Percentiles rank a stretch among this genome's conserved stretches.
These are phyloP conservation scores for Singerocomus inundabilis DNA, from an alignment of 1,284 basidiomycete genomes.

Conservation along the genomic window DNA sequence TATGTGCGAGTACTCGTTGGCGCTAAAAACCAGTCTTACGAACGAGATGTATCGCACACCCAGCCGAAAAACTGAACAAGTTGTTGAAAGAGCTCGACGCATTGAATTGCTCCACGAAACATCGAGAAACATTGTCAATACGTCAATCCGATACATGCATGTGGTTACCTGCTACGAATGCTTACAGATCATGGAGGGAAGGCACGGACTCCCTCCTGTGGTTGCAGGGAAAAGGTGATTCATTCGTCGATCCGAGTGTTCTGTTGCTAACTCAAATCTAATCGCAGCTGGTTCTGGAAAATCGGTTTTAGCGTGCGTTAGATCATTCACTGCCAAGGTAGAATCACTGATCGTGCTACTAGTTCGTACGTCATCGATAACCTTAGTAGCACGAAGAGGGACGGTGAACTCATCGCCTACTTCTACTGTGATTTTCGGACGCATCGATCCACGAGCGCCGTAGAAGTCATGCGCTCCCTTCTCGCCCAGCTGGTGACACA, in stretches of 20 bases:
- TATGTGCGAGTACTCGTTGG: neutral
- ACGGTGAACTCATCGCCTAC: slow-evolving; percentile 3
- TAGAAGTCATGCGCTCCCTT: slow-evolving; percentile 16
- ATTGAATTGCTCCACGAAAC: slow-evolving; percentile 10
- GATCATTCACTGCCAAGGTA: rapidly evolving
- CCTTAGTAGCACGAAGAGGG: neutral
- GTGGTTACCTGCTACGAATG: slow-evolving; percentile 8
- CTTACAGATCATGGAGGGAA: slow-evolving; percentile 12
- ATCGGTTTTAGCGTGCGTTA: slow-evolving; percentile 7
- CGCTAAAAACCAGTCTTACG: neutral
- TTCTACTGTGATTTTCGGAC: slow-evolving; percentile 22
- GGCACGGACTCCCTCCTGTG: slow-evolving; percentile 6
- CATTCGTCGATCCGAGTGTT: no score
- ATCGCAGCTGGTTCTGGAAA: slow-evolving; percentile 12
- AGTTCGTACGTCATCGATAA: slow-evolving; percentile 14
- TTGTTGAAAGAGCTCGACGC: neutral
- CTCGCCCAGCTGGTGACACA: slow-evolving; percentile 2
- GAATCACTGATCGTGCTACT: neutral
- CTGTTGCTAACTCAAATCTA: neutral
- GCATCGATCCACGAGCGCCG: neutral
- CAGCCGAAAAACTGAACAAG: slow-evolving; percentile 7
- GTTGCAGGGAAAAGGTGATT: slow-evolving; percentile 10
- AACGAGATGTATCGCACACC: neutral
- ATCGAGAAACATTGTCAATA: neutral
- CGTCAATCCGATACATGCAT: slow-evolving; percentile 13